Conservation (phyloP, 768 basidiomycete genomes). For the Podaxis pistillaris region DNA sequence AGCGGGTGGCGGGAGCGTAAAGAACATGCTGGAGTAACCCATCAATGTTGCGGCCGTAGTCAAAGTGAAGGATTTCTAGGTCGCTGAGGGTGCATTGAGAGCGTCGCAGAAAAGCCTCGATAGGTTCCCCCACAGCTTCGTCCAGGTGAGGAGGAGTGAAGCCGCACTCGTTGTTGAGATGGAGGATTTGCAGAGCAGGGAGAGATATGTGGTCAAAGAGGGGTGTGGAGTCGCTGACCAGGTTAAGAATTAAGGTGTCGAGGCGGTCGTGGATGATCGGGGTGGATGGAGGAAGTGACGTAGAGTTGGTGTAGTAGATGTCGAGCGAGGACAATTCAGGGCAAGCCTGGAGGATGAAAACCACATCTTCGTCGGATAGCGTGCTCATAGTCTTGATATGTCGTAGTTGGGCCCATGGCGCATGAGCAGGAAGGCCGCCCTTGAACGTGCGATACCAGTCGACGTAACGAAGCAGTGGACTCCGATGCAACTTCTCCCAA, state of each 20-base stretch:
- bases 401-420: constrained; percentile 7
- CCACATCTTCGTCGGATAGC: constrained; percentile 2
- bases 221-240: not conserved
- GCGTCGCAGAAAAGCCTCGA: not conserved
- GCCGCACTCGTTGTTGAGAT: not conserved
- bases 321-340: not conserved
- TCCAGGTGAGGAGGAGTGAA: not conserved
- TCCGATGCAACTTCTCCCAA: constrained; percentile 5
- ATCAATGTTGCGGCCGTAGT: not conserved
- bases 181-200: not conserved
- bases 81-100: not conserved
- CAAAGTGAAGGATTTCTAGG: not conserved
- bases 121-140: not conserved
- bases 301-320: not conserved
- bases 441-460: constrained; percentile 6
- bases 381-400: not conserved
- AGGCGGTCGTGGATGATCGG: not conserved
- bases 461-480: not conserved
- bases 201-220: constrained; percentile 6
- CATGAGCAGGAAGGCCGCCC: not conserved
- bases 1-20: not conserved
- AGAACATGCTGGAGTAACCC: not conserved
- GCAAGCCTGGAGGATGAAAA: constrained; percentile 10
- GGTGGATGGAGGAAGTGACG: not conserved
- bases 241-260: not conserved